Evolutionary conservation across 495 filamentous ascomycete genomes (phyloP).

Genomic region (Penicillium dipodomyicola): DNA sequence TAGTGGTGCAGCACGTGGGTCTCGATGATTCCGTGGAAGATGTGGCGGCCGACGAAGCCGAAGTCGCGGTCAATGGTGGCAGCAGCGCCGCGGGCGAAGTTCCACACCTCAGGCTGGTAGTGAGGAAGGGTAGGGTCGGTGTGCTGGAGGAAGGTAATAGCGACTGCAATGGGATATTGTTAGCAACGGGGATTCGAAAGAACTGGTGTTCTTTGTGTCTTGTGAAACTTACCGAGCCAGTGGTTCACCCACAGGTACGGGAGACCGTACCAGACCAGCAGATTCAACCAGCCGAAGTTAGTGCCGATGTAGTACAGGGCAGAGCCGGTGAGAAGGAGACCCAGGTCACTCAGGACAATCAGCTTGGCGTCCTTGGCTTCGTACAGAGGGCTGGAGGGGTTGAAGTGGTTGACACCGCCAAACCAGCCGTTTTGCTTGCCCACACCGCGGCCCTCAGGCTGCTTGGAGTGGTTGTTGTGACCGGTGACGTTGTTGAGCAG

Average conservation of each 20-base stretch:
- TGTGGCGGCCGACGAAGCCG: constrained; percentile 56
- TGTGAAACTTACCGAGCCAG: constrained; percentile 60
- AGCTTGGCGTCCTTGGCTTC: constrained; percentile 83
- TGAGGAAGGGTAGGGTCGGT: constrained; percentile 59
- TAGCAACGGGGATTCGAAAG: background rate
- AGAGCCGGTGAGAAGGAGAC: constrained; percentile 58
- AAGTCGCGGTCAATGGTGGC: constrained; percentile 62
- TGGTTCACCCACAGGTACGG: constrained; percentile 99
- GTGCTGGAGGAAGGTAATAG: constrained; percentile 62
- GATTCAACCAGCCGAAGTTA: constrained; percentile 78
- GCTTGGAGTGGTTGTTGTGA: constrained; percentile 85
- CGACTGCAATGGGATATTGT: constrained; percentile 38
- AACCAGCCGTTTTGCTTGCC: constrained; percentile 84
- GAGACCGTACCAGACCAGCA: constrained; percentile 89
- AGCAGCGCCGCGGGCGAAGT: constrained; percentile 55
- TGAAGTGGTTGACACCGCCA: constrained; percentile 90
- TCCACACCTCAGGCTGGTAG: constrained; percentile 56
- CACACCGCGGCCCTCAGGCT: constrained; percentile 80
- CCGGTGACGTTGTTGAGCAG: constrained; percentile 81
- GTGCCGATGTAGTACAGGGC: constrained; percentile 60
- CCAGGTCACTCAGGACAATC: constrained; percentile 81
- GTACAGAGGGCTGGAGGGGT: constrained; percentile 81
- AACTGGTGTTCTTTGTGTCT: background rate
- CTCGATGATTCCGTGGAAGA: constrained; percentile 62
- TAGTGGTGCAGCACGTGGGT: constrained; percentile 62